A percentile compares a stretch with the other conserved stretches of the same genome.
phyloP scores from a whole-genome alignment of 768 basidiomycete species.

The Phylloporus arenicola region DNA sequence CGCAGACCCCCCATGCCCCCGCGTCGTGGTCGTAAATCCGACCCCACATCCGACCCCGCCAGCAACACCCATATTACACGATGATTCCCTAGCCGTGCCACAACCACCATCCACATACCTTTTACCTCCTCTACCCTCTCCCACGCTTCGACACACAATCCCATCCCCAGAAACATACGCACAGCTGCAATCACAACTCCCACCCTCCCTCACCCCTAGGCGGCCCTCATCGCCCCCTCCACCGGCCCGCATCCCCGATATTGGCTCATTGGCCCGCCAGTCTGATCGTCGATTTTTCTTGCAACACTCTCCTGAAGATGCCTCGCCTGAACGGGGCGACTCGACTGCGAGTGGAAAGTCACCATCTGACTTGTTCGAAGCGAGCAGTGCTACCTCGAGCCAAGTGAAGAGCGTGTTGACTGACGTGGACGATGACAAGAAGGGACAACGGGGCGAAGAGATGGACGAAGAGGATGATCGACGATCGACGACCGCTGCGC shows the following conservation, averaged over 20 bases:
- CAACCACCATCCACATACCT: slow-evolving; percentile 25
- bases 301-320: slow-evolving; percentile 38
- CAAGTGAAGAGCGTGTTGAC: slow-evolving; percentile 20
- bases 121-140: slow-evolving; percentile 29
- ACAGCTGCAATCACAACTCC: slow-evolving; percentile 19
- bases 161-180: background rate
- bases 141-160: slow-evolving; percentile 9
- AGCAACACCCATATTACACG: slow-evolving; percentile 49
- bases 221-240: slow-evolving; percentile 1
- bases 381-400: slow-evolving; percentile 35
- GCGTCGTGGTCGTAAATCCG: slow-evolving; percentile 66
- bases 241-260: slow-evolving; percentile 11
- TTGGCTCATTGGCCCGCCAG: slow-evolving; percentile 30
- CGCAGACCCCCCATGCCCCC: slow-evolving; percentile 37
- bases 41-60: slow-evolving; percentile 80
- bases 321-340: slow-evolving; percentile 33
- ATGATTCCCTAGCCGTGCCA: slow-evolving; percentile 17
- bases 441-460: slow-evolving; percentile 13
- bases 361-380: slow-evolving; percentile 29
- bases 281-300: slow-evolving; percentile 43
- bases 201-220: slow-evolving; percentile 5
- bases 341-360: slow-evolving; percentile 32
- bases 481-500: slow-evolving; percentile 15
- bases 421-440: slow-evolving; percentile 14
- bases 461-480: slow-evolving; percentile 19